Conservation (phyloP, 345 rosid species). For the Eucalyptus sideroxylon region DNA sequence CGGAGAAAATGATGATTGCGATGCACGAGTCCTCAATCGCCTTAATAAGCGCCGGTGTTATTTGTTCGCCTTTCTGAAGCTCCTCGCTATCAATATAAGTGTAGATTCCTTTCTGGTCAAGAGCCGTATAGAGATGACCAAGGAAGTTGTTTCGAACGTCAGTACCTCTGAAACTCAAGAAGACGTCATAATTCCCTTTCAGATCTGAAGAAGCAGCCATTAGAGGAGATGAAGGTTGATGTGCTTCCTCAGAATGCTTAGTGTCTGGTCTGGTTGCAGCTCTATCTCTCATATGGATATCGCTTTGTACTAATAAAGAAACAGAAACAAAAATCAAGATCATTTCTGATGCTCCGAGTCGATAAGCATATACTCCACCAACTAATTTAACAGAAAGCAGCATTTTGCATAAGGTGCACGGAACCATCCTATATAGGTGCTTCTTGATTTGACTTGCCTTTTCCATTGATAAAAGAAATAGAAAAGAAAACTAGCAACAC, state of each 20-base stretch:
- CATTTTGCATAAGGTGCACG: no score
- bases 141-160: neutral
- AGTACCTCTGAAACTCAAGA: neutral
- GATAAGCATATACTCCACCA: no score
- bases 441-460: no score
- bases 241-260: neutral
- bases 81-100: neutral
- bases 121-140: neutral
- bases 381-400: no score
- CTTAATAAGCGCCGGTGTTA: neutral
- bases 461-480: no score
- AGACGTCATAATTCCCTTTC: neutral
- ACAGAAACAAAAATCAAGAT: no score
- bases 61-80: accelerated
- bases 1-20: neutral
- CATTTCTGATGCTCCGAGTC: no score
- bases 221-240: neutral
- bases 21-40: neutral
- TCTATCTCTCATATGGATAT: neutral
- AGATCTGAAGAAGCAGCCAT: neutral
- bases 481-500: neutral
- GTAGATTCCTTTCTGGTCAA: neutral
- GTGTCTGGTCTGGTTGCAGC: neutral
- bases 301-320: neutral
- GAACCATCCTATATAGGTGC: no score